Conservation (phyloP, 768 basidiomycete genomes). For the Amanita jacksonii region DNA sequence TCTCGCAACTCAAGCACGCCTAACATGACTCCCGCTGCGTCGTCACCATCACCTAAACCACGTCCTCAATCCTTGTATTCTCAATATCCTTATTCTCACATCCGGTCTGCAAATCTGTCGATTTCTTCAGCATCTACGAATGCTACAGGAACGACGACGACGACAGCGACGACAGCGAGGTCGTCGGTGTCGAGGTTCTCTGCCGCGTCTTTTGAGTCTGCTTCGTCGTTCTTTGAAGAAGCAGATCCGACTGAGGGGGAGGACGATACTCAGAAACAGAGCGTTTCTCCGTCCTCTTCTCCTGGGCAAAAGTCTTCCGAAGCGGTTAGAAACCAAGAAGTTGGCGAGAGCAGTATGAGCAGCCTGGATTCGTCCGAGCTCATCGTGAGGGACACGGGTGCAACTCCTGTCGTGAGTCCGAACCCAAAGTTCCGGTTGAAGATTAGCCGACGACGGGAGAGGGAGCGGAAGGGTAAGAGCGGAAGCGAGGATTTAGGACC, state of each 20-base stretch:
- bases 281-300: no score
- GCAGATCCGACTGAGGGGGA: not conserved
- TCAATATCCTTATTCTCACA: not conserved
- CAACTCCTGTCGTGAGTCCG: slow-evolving; percentile 39
- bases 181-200: slow-evolving; percentile 25
- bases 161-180: slow-evolving; percentile 4
- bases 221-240: slow-evolving; percentile 34
- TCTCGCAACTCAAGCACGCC: not conserved
- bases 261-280: not conserved
- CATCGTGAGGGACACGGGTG: slow-evolving; percentile 40
- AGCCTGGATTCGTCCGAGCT: slow-evolving; percentile 20
- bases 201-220: slow-evolving; percentile 34
- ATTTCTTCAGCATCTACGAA: slow-evolving; percentile 23
- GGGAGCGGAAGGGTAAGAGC: slow-evolving; percentile 10
- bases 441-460: slow-evolving; percentile 16
- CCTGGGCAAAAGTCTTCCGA: no score
- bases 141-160: slow-evolving; percentile 12
- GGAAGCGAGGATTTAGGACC: not conserved
- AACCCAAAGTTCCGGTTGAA: slow-evolving; percentile 29
- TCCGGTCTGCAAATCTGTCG: slow-evolving; percentile 17
- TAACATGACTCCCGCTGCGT: no score
- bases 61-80: slow-evolving; percentile 4
- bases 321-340: slow-evolving; percentile 11
- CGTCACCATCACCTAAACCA: slow-evolving; percentile 1
- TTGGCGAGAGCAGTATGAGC: not conserved